Percentiles rank a stretch among this genome's conserved stretches.
Evolutionary conservation across 2,329 filamentous ascomycete genomes (phyloP).

Genomic region (Pseudogymnoascus verrucosus): DNA sequence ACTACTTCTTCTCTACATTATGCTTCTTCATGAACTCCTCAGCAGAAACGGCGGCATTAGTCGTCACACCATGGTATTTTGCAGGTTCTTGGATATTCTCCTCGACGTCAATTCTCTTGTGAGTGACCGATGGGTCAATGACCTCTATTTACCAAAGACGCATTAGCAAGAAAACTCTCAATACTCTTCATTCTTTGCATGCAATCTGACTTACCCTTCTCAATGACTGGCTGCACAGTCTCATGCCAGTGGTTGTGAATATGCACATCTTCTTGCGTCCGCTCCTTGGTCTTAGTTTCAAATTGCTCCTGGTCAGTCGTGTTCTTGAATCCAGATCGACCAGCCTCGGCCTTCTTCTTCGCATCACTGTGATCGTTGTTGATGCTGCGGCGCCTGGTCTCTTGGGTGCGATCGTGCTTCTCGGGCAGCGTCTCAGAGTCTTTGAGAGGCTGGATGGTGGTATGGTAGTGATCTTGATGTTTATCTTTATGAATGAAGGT

Average conservation of each 20-base stretch:
- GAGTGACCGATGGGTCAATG: background rate
- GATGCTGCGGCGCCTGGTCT: slow-evolving; percentile 2
- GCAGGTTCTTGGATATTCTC: slow-evolving; percentile 2
- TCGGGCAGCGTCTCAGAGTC: background rate
- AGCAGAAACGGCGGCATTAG: background rate
- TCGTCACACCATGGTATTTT: background rate
- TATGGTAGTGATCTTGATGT: slow-evolving; percentile 2
- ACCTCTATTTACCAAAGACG: background rate
- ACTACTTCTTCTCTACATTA: background rate
- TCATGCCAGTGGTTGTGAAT: slow-evolving; percentile 4
- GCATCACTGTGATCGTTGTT: background rate
- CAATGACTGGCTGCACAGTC: slow-evolving; percentile 6
- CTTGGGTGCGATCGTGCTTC: background rate
- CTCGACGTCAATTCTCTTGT: background rate
- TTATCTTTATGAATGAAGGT: background rate
- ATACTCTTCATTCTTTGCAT: background rate
- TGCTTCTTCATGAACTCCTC: background rate
- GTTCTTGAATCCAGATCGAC: background rate
- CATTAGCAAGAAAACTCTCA: slow-evolving; percentile 1
- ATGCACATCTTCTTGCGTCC: background rate
- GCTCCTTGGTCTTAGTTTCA: slow-evolving; percentile 10
- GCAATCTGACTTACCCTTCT: slow-evolving; percentile 11
- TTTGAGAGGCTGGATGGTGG: background rate
- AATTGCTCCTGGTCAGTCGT: slow-evolving; percentile 10
- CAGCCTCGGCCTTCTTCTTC: slow-evolving; percentile 1